Percentiles rank a stretch among this genome's conserved stretches.
These are phyloP conservation scores for Centaurea solstitialis DNA, from an alignment of 129 eudicot genomes.

Conservation along the genomic window DNA sequence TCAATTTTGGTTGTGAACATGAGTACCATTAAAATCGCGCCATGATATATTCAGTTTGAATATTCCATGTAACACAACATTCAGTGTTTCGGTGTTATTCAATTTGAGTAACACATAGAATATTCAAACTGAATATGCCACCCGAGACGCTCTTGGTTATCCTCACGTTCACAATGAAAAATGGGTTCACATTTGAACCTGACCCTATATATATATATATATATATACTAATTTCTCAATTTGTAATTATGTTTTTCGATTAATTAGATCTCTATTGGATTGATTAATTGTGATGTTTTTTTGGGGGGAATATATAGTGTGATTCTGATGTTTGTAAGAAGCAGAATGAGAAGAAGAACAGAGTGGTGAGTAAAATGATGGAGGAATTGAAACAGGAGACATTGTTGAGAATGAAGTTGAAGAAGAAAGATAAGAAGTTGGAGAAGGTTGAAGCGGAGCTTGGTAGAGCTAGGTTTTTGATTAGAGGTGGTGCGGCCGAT, in stretches of 20 bases:
- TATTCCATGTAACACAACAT: too few species aligned
- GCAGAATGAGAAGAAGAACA: constrained; percentile 72
- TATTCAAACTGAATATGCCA: too few species aligned
- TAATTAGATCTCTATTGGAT: background rate
- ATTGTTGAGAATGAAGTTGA: background rate
- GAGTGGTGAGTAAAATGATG: constrained; percentile 42
- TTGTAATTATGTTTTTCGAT: background rate
- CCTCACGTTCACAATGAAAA: too few species aligned
- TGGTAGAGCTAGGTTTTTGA: constrained; percentile 62
- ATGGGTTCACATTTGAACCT: too few species aligned
- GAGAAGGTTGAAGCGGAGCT: constrained; percentile 59
- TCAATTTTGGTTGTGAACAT: too few species aligned
- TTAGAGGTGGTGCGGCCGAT: constrained; percentile 43
- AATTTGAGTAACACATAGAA: too few species aligned
- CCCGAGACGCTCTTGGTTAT: too few species aligned
- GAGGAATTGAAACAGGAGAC: constrained; percentile 45
- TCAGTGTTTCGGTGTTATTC: too few species aligned
- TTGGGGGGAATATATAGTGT: constrained; percentile 1
- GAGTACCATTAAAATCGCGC: too few species aligned
- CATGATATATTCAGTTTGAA: too few species aligned
- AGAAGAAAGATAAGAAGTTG: constrained; percentile 50
- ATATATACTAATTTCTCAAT: background rate
- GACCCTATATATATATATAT: too few species aligned
- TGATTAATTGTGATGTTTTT: background rate
- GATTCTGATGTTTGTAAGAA: constrained; percentile 30